Base-by-base conservation (phyloP, 2,329 filamentous ascomycete genomes). In the Aspergillus floridensis region DNA sequence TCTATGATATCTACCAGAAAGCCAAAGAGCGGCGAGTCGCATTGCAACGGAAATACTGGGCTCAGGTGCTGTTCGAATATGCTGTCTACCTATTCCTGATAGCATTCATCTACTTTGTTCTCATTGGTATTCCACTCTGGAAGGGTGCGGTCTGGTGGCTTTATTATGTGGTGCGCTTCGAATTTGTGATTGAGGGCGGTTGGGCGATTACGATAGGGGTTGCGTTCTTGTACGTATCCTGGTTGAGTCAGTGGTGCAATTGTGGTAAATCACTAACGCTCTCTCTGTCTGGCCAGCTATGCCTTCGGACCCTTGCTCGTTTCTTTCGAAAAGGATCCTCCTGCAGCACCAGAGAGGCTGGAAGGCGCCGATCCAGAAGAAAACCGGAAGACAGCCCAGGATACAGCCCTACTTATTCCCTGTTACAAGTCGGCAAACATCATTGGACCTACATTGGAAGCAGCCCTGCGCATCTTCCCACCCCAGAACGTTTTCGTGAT, bases 351-450 rank as follows among this genome's bases (percentile, higher is more conserved):
- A 19, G 46, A 44, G 24, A 32, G 48, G 14, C 21, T 22, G 2
- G 16, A n/a, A 22, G 41, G 63, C 1, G 53, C 61, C 32, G 58
- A 67, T 2, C 58, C 61, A 11, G 59, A 59, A 22, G 31, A 58
- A 24, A 47, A 60, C 6, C 58, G 59, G 1, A 63, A 65, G 19
- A 71, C 71, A 1, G 62, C 67, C 2, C 56, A 59, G 3, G 72
- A 77, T 35, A 79, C 76, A 1, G 76, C 77, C 0, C 69, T 80
- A 0, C 63, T 81, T 8, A 81, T 81, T 24, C 79, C 80, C 11
- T 81, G 79, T 63, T 81, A 81, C 66, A 80, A 80, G 63, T 78
- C 79, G 4, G 79, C 73, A 8, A 63, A 67, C 2, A 72, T 80
- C 38, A 77, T 81, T 31, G 74, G 70, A 2, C 71, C 71, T 0